Conservation (phyloP, 805 yeast species). For the Nakazawaea populi region DNA sequence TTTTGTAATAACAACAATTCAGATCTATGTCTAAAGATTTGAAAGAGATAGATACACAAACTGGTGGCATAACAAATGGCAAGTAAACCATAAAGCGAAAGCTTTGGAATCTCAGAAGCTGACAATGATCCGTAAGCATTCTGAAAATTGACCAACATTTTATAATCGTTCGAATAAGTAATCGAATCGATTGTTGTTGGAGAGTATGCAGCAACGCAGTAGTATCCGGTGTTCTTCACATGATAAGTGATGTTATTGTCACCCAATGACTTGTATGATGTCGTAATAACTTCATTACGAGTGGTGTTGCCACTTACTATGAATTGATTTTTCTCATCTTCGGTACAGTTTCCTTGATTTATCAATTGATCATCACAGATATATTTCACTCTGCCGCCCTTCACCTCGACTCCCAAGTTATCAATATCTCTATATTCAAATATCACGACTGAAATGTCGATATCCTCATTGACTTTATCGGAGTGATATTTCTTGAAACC, state of each 20-base stretch:
- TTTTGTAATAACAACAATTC: slow-evolving; percentile 88
- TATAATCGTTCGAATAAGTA: slow-evolving; percentile 33
- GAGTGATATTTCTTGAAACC: slow-evolving; percentile 21
- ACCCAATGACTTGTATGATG: slow-evolving; percentile 51
- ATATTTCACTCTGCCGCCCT: slow-evolving; percentile 45
- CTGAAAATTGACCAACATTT: slow-evolving; percentile 73
- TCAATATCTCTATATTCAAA: slow-evolving; percentile 81
- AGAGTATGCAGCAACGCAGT: slow-evolving; percentile 76
- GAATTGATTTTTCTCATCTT: slow-evolving; percentile 53
- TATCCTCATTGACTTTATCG: slow-evolving; percentile 25
- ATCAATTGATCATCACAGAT: slow-evolving; percentile 73
- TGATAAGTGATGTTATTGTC: slow-evolving; percentile 56
- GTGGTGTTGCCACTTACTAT: slow-evolving; percentile 40
- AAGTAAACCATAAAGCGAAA: slow-evolving; percentile 82
- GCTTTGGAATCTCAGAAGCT: slow-evolving; percentile 86
- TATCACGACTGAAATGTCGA: slow-evolving; percentile 57
- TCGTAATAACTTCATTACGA: slow-evolving; percentile 51
- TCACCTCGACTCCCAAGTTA: slow-evolving; percentile 50
- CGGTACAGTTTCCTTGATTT: slow-evolving; percentile 46
- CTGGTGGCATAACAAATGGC: slow-evolving; percentile 81
- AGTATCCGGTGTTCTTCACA: slow-evolving; percentile 78
- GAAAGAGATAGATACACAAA: slow-evolving; percentile 77
- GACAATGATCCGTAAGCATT: slow-evolving; percentile 88
- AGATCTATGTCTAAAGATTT: slow-evolving; percentile 77
- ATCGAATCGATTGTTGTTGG: slow-evolving; percentile 26